phyloP scores from a whole-genome alignment of 148 eudicot genomes.

The Linanthus parryae region DNA sequence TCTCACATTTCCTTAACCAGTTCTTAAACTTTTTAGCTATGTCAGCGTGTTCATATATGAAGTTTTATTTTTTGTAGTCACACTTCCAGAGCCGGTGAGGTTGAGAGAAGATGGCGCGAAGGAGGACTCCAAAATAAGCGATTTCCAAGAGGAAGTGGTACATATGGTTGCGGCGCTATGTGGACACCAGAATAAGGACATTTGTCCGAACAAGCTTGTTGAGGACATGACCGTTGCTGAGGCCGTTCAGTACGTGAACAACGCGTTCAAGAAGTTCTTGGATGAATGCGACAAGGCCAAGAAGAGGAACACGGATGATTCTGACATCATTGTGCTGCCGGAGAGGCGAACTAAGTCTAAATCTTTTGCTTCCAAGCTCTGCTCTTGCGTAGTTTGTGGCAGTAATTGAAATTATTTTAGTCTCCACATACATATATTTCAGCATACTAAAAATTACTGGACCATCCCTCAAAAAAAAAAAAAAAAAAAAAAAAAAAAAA shows the following conservation, averaged over 20 bases:
- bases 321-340: constrained; percentile 15
- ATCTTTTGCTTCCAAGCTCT: constrained; percentile 36
- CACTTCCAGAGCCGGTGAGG: constrained; percentile 54
- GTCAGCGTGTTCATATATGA: background rate
- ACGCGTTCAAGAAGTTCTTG: constrained; percentile 48
- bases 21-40: background rate
- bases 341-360: constrained; percentile 1
- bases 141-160: constrained; percentile 64
- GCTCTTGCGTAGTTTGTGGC: constrained; percentile 44
- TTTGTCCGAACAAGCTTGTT: constrained; percentile 49
- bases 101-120: constrained; percentile 35
- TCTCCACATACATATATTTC: too few relatives aligned
- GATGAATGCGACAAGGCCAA: constrained; percentile 45
- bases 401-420: too few relatives aligned
- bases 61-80: constrained; percentile 30
- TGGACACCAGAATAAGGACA: constrained; percentile 54
- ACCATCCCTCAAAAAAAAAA: too few relatives aligned
- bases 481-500: too few relatives aligned
- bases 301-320: constrained; percentile 36
- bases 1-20: background rate
- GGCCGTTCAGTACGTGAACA: constrained; percentile 45
- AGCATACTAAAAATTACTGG: too few relatives aligned
- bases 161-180: constrained; percentile 72
- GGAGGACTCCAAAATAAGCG: constrained; percentile 44
- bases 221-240: constrained; percentile 54